phyloP scores from a whole-genome alignment of 768 basidiomycete species.

The Leccinum broughii region DNA sequence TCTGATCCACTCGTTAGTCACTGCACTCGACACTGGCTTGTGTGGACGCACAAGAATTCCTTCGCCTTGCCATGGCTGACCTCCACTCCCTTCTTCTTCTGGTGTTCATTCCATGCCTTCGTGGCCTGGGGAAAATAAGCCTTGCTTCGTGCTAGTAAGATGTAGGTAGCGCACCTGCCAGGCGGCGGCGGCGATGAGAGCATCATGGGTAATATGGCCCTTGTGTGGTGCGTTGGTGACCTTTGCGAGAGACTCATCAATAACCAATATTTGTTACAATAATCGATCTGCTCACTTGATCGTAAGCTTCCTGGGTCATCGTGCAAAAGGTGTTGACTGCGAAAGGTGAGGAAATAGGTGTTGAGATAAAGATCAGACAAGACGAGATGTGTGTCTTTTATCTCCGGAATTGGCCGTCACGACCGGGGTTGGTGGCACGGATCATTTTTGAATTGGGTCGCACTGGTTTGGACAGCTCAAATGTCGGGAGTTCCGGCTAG shows the following conservation, averaged over 20 bases:
- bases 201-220: conserved; percentile 61
- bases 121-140: conserved; percentile 44
- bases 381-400: conserved; percentile 10
- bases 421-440: neutral
- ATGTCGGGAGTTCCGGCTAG: neutral
- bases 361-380: conserved; percentile 18
- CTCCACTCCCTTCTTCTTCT: conserved; percentile 48
- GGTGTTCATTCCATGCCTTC: conserved; percentile 63
- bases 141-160: neutral
- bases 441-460: neutral
- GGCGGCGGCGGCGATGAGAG: conserved; percentile 65
- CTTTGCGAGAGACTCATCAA: conserved; percentile 31
- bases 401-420: conserved; percentile 5
- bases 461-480: conserved; percentile 8
- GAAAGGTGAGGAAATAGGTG: neutral
- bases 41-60: conserved; percentile 45
- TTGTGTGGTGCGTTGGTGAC: conserved; percentile 52
- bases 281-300: conserved; percentile 19
- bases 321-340: conserved; percentile 1
- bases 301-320: conserved; percentile 21
- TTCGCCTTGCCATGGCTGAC: conserved; percentile 55
- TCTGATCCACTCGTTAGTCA: conserved; percentile 27
- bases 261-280: too few relatives aligned
- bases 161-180: conserved; percentile 47
- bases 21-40: conserved; percentile 1